A percentile compares a stretch with the other conserved stretches of the same genome.
Conservation (phyloP, 2,329 filamentous ascomycete species). For the Cladophialophora bantiana region DNA sequence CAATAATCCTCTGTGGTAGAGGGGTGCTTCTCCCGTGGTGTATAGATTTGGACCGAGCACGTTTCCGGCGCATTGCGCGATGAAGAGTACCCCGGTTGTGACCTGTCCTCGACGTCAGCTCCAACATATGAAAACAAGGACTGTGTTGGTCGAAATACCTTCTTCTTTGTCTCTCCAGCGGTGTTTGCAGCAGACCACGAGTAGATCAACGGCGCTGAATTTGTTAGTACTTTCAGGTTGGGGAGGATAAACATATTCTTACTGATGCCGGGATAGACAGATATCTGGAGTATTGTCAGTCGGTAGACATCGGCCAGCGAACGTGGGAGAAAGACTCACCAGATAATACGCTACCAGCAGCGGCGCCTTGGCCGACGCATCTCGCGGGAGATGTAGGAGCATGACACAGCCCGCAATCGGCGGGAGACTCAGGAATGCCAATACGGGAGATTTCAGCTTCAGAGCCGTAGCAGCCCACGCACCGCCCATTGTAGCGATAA, state of each 20-base stretch:
- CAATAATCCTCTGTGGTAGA: conserved; percentile 64
- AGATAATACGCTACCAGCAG: conserved; percentile 66
- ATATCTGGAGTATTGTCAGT: conserved; percentile 51
- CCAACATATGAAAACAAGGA: background rate
- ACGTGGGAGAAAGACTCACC: conserved; percentile 15
- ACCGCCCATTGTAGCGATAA: conserved; percentile 65
- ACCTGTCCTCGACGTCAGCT: conserved; percentile 43
- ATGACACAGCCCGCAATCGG: conserved; percentile 65
- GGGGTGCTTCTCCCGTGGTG: conserved; percentile 65
- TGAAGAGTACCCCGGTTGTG: conserved; percentile 69
- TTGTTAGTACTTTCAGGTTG: background rate
- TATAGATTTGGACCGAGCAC: conserved; percentile 69
- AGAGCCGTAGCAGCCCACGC: conserved; percentile 63
- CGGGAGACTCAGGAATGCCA: conserved; percentile 62
- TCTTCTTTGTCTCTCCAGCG: conserved; percentile 73
- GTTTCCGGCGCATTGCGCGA: conserved; percentile 71
- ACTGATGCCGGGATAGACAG: conserved; percentile 65
- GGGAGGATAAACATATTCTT: background rate
- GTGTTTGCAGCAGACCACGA: conserved; percentile 71
- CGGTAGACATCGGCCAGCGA: conserved; percentile 32
- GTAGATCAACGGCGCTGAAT: conserved; percentile 67
- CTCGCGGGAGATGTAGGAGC: conserved; percentile 59
- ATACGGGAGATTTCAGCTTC: conserved; percentile 63
- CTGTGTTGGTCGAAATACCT: conserved; percentile 43
- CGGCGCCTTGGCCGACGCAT: conserved; percentile 55